A percentile compares a stretch with the other conserved stretches of the same genome.
Conservation (phyloP, 2,329 filamentous ascomycete genomes). For the Bimuria novae-zelandiae region DNA sequence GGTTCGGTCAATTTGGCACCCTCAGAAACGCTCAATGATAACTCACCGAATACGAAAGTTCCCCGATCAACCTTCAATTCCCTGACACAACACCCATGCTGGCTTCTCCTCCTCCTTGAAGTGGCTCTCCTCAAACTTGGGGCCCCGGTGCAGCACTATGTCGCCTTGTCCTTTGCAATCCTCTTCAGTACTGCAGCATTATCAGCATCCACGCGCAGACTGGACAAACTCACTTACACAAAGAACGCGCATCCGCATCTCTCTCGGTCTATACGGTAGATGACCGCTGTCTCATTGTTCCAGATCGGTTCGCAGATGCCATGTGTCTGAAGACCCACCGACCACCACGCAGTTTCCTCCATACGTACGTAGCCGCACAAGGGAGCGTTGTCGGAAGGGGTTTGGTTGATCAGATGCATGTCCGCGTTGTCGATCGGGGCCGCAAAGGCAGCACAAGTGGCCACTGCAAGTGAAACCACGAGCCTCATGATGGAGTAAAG, state of each 20-base stretch:
- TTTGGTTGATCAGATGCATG: neutral
- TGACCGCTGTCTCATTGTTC: slow-evolving; percentile 2
- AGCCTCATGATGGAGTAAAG: neutral
- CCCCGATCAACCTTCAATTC: neutral
- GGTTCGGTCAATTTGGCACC: neutral
- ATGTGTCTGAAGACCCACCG: slow-evolving; percentile 4
- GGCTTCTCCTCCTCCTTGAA: slow-evolving; percentile 3
- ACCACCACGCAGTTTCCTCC: neutral
- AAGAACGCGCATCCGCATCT: slow-evolving; percentile 8
- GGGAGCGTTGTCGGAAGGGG: neutral
- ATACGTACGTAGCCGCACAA: slow-evolving; percentile 10
- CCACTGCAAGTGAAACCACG: neutral
- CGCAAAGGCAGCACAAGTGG: neutral
- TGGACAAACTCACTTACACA: neutral
- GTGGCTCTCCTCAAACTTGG: slow-evolving; percentile 1
- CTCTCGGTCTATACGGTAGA: slow-evolving; percentile 7
- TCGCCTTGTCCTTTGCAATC: slow-evolving; percentile 1
- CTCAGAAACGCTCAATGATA: too few species aligned
- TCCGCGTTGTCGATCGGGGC: neutral
- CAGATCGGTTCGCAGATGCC: slow-evolving; percentile 6
- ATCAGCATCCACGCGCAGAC: neutral
- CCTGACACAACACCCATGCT: slow-evolving; percentile 2
- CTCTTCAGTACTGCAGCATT: neutral
- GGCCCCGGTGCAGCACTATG: neutral
- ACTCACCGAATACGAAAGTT: too few species aligned